Base-by-base conservation (phyloP, 768 basidiomycete genomes). In the Mycena latifolia region DNA sequence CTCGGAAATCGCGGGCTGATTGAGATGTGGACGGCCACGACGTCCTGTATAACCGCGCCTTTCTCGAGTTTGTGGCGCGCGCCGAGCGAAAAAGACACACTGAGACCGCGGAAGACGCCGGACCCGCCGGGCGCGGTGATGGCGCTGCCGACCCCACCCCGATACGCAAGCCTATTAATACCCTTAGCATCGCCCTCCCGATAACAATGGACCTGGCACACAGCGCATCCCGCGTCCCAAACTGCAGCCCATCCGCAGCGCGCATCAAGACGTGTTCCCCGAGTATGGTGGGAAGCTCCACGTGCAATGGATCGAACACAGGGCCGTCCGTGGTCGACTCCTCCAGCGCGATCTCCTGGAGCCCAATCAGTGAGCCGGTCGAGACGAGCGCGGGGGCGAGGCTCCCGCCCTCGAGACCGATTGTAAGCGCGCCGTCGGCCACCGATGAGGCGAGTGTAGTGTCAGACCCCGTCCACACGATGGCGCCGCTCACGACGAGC, bases 231-330 rank as follows among this genome's bases (percentile, higher is more conserved):
- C 89, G 86, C 18, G 89, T 86, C 2, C 82, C 82, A 71, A 91
- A 94, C 63, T 86, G 84, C 33, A 93, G 81, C 0, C 94, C 94
- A 72, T 96, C 94, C 6, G 85, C 85, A 11, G 92, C 94, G 37
- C 82, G 82, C 25, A 83, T 80, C 53, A 81, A 62, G n/a, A 78
- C 76, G 7, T 80, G 78, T 27, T 80, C 75, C 10, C 84, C 83
- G 17, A 88, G 70, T 55, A 88, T 76, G 10, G 70, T 69, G 6
- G 87, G 85, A 4, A 84, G 71, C 15, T 78, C 74, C 3, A 75
- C 66, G 69, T 73, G 69, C 75, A 88, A 65, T 22, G 84, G 80
- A 65, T 88, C 86, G 52, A 78, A 78, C 6, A 87, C 84, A 22
- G 71, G 62, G 3, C 92, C 92, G 69, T 93, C 92, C 35, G 80